Evolutionary conservation across 352 stramenopile genomes (phyloP), one percentile per base, ranked within the genome.

Genomic region (Elongisporangium undulatum): DNA sequence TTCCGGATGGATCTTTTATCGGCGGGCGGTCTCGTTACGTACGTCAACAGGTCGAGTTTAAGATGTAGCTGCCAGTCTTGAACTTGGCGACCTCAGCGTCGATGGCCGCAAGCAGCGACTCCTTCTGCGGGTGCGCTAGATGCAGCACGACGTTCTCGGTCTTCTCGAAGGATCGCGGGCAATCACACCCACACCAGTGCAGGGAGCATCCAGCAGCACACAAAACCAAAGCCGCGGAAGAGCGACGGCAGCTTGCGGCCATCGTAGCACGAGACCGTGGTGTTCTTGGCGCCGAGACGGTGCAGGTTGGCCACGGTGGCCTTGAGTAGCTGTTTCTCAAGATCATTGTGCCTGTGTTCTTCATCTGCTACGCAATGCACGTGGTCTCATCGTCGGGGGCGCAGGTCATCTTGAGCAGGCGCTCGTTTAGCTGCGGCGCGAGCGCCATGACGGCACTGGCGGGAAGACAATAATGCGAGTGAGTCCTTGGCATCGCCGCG

Each of bases 1-100:
- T n/a, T n/a, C n/a, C n/a, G n/a, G n/a, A n/a, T 99, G 97, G 41
- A 97, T 99, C 90, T 99, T 99, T 60, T 97, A 97, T 75, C 99
- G 97, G 5, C 97, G 97, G 66, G 97, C 95, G 49, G 99, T 95
- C 97, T 97, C 99, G 72, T 98, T 90, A 53, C 98, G 94, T 24
- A 93, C 98, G 62, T 96, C 96, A 96, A 71, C 98, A 99, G 49
- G 98, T 99, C 52, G 96, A 99, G 80, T 99, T 99, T 5, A 99
- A 96, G 59, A 99, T 93, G 68, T 98, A 90, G 59, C 97, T 97
- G 29, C 97, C 97, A 12, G 94, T 98, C 61, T 98, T 98, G 55
- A 84, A 98, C 74, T 97, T 97, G 56, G 85, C 77, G 75, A 99
- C 98, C 4, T 99, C 88, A 9, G 94, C 92, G 83, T 99, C 98